A percentile compares a stretch with the other conserved stretches of the same genome.
Evolutionary conservation across 2,329 filamentous ascomycete species (phyloP).

Genomic region (Xylariomycetidae sp.): DNA sequence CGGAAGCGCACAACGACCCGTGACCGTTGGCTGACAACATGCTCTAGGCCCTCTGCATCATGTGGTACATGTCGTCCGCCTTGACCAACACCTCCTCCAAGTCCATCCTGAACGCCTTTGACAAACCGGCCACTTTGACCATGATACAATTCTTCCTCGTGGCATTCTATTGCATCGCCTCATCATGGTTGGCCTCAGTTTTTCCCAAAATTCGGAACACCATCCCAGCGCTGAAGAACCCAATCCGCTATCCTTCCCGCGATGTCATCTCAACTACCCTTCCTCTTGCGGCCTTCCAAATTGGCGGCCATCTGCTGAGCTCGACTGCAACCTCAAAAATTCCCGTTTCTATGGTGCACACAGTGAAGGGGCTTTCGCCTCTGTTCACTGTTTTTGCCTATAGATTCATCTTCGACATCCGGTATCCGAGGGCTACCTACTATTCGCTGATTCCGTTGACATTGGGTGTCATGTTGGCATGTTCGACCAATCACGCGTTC

Average conservation of each 20-base stretch:
- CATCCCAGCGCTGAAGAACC: slow-evolving; percentile 75
- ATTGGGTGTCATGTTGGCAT: slow-evolving; percentile 90
- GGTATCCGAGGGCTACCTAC: slow-evolving; percentile 82
- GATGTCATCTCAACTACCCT: slow-evolving; percentile 83
- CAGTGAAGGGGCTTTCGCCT: slow-evolving; percentile 94
- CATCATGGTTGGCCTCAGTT: slow-evolving; percentile 67
- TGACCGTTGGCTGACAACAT: too few relatives aligned
- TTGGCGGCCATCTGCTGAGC: slow-evolving; percentile 87
- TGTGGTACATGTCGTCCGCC: slow-evolving; percentile 95
- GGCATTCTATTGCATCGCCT: slow-evolving; percentile 75
- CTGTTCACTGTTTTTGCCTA: slow-evolving; percentile 94
- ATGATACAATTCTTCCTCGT: slow-evolving; percentile 92
- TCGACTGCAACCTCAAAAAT: slow-evolving; percentile 93
- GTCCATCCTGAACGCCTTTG: slow-evolving; percentile 86
- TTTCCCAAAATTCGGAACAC: slow-evolving; percentile 65
- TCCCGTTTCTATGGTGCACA: slow-evolving; percentile 93
- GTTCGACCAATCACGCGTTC: slow-evolving; percentile 73
- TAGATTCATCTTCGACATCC: slow-evolving; percentile 79
- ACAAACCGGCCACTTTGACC: slow-evolving; percentile 86
- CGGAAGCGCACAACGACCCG: too few relatives aligned
- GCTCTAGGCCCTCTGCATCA: slow-evolving; percentile 74
- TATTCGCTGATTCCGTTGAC: slow-evolving; percentile 86
- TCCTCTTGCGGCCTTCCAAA: slow-evolving; percentile 88
- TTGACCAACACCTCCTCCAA: slow-evolving; percentile 97
- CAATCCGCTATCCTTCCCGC: slow-evolving; percentile 72